Evolutionary conservation across 768 basidiomycete species (phyloP), one percentile per base, ranked within the genome.

Genomic region (Suillus decipiens): DNA sequence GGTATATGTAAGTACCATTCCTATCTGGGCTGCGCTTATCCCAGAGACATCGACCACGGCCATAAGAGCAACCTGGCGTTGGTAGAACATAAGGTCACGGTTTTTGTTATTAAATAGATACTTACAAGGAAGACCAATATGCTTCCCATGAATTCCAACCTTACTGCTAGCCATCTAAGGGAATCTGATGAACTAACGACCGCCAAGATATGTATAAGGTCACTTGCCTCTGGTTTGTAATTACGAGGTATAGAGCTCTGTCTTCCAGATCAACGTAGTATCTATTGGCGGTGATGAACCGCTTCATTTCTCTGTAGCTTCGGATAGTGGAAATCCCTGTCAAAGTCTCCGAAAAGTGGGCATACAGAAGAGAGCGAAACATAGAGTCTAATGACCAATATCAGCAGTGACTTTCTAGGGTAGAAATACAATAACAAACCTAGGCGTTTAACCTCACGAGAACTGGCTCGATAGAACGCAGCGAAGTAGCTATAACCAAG

Each of bases 291-390:
- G 76, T 72, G 28, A 88, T 74, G 75, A 92, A 95, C 14, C 89
- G 80, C 0, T 77, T 70, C 2, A 83, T 79, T 67, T 85, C 85
- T 39, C 88, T 86, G 66, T 91, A 94, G 41, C 89, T 89, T 41
- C 91, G 83, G 48, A 92, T 86, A 4, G 89, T 91, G 0, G 86
- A 80, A 34, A 88, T 76, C 11, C 90, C 90, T 69, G 86, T 86
- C 3, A 93, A 77, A 0, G 87, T 89, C 73, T 93, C 91, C 1
- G 88, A 84, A 69, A 93, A 89, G 69, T 91, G 89, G 0, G 89
- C 83, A 71, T 93, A 93, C 11, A 93, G 80, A 11, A 88, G 76
- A 1, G 89, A 90, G 43, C 90, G 87, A 3, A 93, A 79, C 77
- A 89, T 84, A 9, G 88, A 80, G 72, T 91, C 90, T 86, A 55